Evolutionary conservation across 306 rosid genomes (phyloP).

Genomic region (Arachis stenosperma): DNA sequence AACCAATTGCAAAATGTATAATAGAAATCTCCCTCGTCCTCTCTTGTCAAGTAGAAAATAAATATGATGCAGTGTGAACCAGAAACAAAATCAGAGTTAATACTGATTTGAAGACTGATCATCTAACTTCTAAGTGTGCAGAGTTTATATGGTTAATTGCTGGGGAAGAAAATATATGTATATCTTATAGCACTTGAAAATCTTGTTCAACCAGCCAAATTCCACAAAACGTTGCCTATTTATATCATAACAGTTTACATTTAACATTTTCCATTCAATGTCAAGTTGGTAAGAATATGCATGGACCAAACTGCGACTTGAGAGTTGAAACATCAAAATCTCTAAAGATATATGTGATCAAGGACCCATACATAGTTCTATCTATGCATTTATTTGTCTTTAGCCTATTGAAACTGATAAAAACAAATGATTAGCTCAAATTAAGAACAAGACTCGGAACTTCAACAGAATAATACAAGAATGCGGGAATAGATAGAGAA

Average conservation of each 20-base stretch:
- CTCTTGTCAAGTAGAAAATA: neutral
- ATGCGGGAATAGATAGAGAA: neutral
- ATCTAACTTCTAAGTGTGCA: neutral
- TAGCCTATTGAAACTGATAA: constrained; percentile 9
- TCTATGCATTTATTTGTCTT: neutral
- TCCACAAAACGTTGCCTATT: constrained; percentile 5
- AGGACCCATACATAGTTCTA: constrained; percentile 14
- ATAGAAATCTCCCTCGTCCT: neutral
- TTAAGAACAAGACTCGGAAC: neutral
- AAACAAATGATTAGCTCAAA: neutral
- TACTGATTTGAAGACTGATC: neutral
- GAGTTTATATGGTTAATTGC: neutral
- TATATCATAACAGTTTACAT: neutral
- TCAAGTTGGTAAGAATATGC: neutral
- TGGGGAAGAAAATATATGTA: neutral
- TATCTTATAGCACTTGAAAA: neutral
- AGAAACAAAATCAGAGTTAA: constrained; percentile 8
- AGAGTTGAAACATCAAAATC: constrained; percentile 3
- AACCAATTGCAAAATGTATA: constrained; percentile 6
- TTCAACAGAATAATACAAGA: neutral
- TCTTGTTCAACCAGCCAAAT: neutral
- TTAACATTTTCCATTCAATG: no score
- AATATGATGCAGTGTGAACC: constrained; percentile 5
- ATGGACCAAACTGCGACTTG: neutral
- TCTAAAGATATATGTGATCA: neutral